Base-by-base conservation (phyloP, 306 rosid genomes). In the Lablab purpureus region DNA sequence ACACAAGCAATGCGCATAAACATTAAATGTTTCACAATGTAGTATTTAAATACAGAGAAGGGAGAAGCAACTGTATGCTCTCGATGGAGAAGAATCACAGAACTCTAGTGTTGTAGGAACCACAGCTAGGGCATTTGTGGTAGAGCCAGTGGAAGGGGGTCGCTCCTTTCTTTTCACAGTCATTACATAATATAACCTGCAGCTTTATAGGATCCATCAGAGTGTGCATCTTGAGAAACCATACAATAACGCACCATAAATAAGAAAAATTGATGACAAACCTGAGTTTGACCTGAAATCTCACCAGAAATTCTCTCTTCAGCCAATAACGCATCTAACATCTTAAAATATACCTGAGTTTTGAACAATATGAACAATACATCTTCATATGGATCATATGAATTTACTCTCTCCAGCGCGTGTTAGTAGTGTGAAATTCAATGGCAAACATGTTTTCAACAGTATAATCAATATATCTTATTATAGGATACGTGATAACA, bases 101-200 rank as follows among this genome's bases (percentile, higher is more conserved):
- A 76, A 88, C 86, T 84, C 97, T 91, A 71, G 96, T 89, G 80
- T 93, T 95, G 88, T 90, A 95, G 49, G 99, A 95, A 70, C 93
- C 94, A 66, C 99, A 95, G 27, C 3, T 74, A 13, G 91, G 22
- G 82, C 99, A 95, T 87, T 93, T 93, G 83, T 87, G 98, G 89
- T 91, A 84, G 79, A 81, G 90, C 97, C 96, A 93, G 68, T 95
- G 99, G 79, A 90, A 95, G 60, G 92, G 86, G 18, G 93, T 84
- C 0, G 51, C 80, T 87, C 98, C 99, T 88, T 85, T 90, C 92
- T 93, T 93, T 94, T 84, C 97, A 79, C 99, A 95, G 78, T 90
- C 99, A 77, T 91, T 87, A 71, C 99, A 95, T 51, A 95, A 74
- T 84, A 95, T 88, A 58, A 45, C 94, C 99, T 95, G 94, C 90